These are phyloP conservation scores for Candida sanyiensis DNA, from an alignment of 805 yeast species.

Conservation along the genomic window DNA sequence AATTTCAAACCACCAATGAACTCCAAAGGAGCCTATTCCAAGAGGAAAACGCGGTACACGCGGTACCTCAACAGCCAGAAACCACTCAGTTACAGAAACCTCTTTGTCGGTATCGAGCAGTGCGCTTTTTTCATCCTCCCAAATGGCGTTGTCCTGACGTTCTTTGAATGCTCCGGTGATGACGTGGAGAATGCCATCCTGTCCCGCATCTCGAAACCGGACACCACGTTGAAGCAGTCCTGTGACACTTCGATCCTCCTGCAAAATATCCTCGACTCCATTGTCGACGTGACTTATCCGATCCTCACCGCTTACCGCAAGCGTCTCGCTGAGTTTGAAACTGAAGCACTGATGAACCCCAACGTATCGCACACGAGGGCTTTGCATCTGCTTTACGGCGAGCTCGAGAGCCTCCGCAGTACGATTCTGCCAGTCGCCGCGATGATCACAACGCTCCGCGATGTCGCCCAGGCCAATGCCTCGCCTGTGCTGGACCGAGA, in stretches of 20 bases:
- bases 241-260: slow-evolving; percentile 47
- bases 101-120: slow-evolving; percentile 50
- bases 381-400: slow-evolving; percentile 48
- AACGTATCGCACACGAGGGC: slow-evolving; percentile 46
- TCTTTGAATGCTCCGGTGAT: slow-evolving; percentile 52
- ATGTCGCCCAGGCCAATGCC: slow-evolving; percentile 25
- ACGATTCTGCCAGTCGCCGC: slow-evolving; percentile 43
- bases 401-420: slow-evolving; percentile 41
- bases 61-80: slow-evolving; percentile 34
- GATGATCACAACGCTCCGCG: slow-evolving; percentile 41
- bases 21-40: slow-evolving; percentile 9
- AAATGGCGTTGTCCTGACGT: slow-evolving; percentile 44
- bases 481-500: not conserved
- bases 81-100: slow-evolving; percentile 38
- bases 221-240: slow-evolving; percentile 44
- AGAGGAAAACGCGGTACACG: slow-evolving; percentile 9
- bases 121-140: slow-evolving; percentile 43
- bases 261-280: slow-evolving; percentile 49
- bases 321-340: slow-evolving; percentile 43
- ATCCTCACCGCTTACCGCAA: slow-evolving; percentile 47
- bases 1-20: slow-evolving; percentile 21
- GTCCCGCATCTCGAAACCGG: slow-evolving; percentile 38
- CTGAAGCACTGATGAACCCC: slow-evolving; percentile 46
- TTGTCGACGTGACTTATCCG: slow-evolving; percentile 49
- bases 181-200: slow-evolving; percentile 49